These are phyloP conservation scores for Boletus albobrunnescens DNA, from an alignment of 1,284 basidiomycete species.

Conservation along the genomic window DNA sequence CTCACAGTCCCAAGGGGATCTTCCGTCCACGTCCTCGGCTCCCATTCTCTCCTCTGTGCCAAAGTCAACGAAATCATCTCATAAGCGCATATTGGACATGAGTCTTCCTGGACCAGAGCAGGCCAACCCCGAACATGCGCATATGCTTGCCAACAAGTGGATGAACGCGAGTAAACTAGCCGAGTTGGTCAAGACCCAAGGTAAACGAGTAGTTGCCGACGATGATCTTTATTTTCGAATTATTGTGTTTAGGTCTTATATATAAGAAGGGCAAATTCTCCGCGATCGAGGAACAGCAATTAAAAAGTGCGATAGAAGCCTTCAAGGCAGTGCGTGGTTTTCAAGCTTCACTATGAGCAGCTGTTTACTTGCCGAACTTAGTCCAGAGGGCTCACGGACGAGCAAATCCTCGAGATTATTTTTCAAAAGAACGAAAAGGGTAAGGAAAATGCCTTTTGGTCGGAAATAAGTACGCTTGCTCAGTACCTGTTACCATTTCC, in stretches of 20 bases:
- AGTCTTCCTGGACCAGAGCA: slow-evolving; percentile 34
- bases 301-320: slow-evolving; percentile 58
- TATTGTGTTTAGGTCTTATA: slow-evolving; percentile 54
- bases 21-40: slow-evolving; percentile 45
- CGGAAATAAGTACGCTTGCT: slow-evolving; percentile 62
- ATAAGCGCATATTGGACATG: slow-evolving; percentile 32
- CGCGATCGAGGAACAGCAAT: slow-evolving; percentile 63
- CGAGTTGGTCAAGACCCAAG: slow-evolving; percentile 63
- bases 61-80: slow-evolving; percentile 37
- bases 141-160: slow-evolving; percentile 68
- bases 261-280: slow-evolving; percentile 86
- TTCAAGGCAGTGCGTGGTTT: slow-evolving; percentile 52
- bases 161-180: slow-evolving; percentile 62
- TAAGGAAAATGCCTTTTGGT: slow-evolving; percentile 68
- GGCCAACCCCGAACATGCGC: slow-evolving; percentile 42
- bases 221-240: slow-evolving; percentile 9
- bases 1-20: slow-evolving; percentile 23
- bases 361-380: slow-evolving; percentile 27
- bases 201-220: slow-evolving; percentile 34
- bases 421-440: slow-evolving; percentile 59
- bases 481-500: background rate
- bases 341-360: background rate
- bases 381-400: slow-evolving; percentile 46
- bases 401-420: slow-evolving; percentile 59
- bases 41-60: slow-evolving; percentile 34